Base-by-base conservation (phyloP, 75 land plant genomes). In the Sequoia sempervirens region DNA sequence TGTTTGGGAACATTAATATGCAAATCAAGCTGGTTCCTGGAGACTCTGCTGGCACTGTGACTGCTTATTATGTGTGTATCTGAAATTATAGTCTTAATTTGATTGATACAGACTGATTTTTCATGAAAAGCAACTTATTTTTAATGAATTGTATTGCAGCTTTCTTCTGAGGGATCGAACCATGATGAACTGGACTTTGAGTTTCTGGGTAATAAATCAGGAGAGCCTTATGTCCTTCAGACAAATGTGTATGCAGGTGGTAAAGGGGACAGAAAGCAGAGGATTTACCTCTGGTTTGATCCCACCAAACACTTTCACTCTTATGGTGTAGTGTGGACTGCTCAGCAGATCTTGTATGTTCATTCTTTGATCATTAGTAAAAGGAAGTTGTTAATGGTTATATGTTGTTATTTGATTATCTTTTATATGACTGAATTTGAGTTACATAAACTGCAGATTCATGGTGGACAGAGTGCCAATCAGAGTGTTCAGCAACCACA, bases 261-360 rank as follows among this genome's bases (percentile, higher is more conserved):
- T 1, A 87, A 85, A 47, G 95, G 93, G 13, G 83, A 93, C 82
- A 86, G 89, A 85, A 93, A 93, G 64, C 93, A 93, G 81, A 85
- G 90, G 87, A 88, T 91, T 32, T 93, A 91, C 43, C 95, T 92
- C 82, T 93, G 93, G 95, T 93, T 91, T 85, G 95, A 93, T 83
- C 95, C 93, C 54, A 83, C 93, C 61, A 89, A 85, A 53, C 93
- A 78, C 68, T 93, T 64, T 85, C 93, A 93, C 84, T 36, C 84
- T 64, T 92, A 93, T 82, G 81, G 93, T 11, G 86, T 91, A 38
- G 84, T 90, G 18, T 93, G 95, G 93, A 93, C 28, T 64, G 8
- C 68, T 64, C 68, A 64, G 8, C 23, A 64, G 0, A 64, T 64
- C 28, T 26, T 64, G 68, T 64, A 64, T 50, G 53, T 50, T 2